Conservation (phyloP, 225 moss, liverwort and hornwort genomes). For the Anthoceros angustus region DNA sequence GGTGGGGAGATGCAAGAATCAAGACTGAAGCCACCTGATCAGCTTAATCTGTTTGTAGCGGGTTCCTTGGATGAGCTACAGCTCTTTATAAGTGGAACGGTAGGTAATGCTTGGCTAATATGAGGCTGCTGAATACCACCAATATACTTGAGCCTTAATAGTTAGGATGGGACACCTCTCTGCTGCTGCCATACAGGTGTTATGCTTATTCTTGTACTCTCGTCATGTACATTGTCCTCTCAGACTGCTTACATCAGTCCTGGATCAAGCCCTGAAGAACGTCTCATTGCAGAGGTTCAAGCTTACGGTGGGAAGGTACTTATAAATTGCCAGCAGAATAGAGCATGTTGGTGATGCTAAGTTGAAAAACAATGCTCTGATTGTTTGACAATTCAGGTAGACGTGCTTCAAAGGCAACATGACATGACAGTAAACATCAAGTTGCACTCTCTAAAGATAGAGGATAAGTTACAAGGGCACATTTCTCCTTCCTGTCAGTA, state of each 20-base stretch:
- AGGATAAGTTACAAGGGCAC: conserved; percentile 85
- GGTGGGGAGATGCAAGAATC: conserved; percentile 23
- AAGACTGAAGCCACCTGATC: conserved; percentile 53
- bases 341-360: background rate
- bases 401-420: conserved; percentile 64
- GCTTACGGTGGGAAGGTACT: conserved; percentile 89
- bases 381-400: conserved; percentile 34
- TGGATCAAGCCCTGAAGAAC: conserved; percentile 43
- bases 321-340: background rate
- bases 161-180: background rate
- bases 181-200: too few species aligned
- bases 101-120: conserved; percentile 10
- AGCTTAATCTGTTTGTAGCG: conserved; percentile 77
- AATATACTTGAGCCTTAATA: background rate
- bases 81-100: conserved; percentile 46
- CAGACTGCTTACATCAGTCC: background rate
- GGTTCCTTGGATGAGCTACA: conserved; percentile 73
- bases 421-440: conserved; percentile 75
- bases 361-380: background rate
- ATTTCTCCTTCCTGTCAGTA: conserved; percentile 68
- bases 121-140: background rate
- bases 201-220: too few species aligned
- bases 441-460: conserved; percentile 81
- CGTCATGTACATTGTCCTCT: background rate
- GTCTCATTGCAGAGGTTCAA: conserved; percentile 59